Base-by-base conservation (phyloP, 2,329 filamentous ascomycete species). In the Fusarium poae region DNA sequence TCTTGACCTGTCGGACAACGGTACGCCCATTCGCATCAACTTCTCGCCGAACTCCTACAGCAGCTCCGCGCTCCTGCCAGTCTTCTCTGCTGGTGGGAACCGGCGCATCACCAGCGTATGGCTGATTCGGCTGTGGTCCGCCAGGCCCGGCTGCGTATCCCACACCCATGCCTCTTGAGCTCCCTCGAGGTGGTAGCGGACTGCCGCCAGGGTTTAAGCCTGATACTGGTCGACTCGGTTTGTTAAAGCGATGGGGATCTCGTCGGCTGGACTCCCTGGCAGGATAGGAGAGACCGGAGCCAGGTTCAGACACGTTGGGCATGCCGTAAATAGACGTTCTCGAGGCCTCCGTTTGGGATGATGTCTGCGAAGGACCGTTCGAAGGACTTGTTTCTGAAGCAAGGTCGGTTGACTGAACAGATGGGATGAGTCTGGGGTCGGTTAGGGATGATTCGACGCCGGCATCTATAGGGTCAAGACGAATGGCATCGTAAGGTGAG, bases 1-100 rank as follows among this genome's bases (percentile, higher is more conserved):
- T 99, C 80, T 98, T 98, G 55, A 98, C 91, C 62, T 92, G 90
- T 65, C 93, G 90, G 66, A 93, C 86, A 11, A 97, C 86, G 5
- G 92, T 89, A 71, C 93, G 92, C 21, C 96, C 96, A 70, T 90
- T 92, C 30, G 92, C 88, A 79, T 98, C 96, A 27, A 94, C 86
- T 76, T 97, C 94, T 77, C 93, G 90, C 60, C 92, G 88, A 53
- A 94, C 86, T 20, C 90, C 90, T 29, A 97, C 89, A 2, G 95
- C 94, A n/a, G 96, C 95, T 43, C 96, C 96, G 64, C 91, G 90
- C 42, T 99, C 95, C 80, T 97, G 93, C 96, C 96, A 98, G 68
- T 98, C 95, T 73, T 97, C 95, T 72, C 89, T 94, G 74, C 91
- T 93, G 2, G 80, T 79, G 2, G 83, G 81, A 21, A 82, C 75